Evolutionary conservation across 2,329 filamentous ascomycete genomes (phyloP).

Genomic region (Botrytis tulipae): DNA sequence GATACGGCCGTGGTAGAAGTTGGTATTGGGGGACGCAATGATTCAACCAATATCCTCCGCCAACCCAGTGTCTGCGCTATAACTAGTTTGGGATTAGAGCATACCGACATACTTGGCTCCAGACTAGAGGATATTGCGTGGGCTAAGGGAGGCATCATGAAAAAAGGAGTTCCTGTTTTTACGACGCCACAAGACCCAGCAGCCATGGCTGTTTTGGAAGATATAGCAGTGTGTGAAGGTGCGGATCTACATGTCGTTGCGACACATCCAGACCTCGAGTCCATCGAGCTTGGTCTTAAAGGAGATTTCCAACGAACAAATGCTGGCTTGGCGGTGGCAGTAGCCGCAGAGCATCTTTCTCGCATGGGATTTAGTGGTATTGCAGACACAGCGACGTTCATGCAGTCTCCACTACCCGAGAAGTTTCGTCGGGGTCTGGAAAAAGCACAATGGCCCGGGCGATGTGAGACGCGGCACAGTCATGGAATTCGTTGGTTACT

Average conservation of each 20-base stretch:
- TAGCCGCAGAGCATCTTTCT: not conserved
- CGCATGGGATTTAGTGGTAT: not conserved
- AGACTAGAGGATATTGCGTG: slow-evolving; percentile 81
- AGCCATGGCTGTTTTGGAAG: not conserved
- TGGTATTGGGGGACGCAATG: not conserved
- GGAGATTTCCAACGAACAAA: not conserved
- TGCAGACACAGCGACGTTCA: not conserved
- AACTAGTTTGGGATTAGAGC: slow-evolving; percentile 69
- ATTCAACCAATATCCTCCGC: not conserved
- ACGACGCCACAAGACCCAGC: not conserved
- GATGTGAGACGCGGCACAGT: not conserved
- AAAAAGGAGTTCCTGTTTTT: slow-evolving; percentile 58
- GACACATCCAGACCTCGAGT: not conserved
- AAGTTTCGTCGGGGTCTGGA: slow-evolving; percentile 1
- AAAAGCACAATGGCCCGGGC: not conserved
- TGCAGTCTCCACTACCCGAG: not conserved
- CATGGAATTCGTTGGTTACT: not conserved
- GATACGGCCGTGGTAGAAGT: not conserved
- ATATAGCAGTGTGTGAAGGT: not conserved
- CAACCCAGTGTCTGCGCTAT: not conserved
- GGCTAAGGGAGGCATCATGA: slow-evolving; percentile 89
- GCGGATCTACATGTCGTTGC: not conserved
- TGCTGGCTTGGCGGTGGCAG: not conserved
- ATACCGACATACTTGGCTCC: slow-evolving; percentile 73
- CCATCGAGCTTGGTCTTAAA: not conserved